Evolutionary conservation across 2,329 filamentous ascomycete species (phyloP).

Genomic region (Ophiostoma sp.): DNA sequence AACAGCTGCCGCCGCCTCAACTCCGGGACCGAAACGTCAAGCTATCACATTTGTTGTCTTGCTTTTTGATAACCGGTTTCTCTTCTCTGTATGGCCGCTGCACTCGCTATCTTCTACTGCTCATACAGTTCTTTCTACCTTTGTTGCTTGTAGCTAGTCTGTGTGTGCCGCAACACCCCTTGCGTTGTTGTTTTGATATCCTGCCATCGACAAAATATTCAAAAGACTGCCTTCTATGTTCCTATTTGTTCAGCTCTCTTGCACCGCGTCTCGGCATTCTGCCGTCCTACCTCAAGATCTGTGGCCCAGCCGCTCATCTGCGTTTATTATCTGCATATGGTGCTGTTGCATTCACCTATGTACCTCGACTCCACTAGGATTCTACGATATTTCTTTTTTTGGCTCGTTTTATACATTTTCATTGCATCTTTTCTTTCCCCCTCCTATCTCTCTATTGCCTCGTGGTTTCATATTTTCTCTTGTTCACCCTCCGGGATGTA

Average conservation of each 20-base stretch:
- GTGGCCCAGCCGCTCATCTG: conserved; percentile 15
- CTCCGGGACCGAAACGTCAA: not conserved
- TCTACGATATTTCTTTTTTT: not conserved
- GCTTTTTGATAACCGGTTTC: not conserved
- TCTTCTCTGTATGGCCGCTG: not conserved
- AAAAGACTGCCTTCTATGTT: not conserved
- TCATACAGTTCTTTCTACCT: not conserved
- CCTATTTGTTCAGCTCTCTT: not conserved
- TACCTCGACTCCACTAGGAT: not conserved
- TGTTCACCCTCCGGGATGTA: not conserved
- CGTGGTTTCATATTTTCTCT: not conserved
- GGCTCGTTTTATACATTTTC: not conserved
- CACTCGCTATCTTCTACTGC: not conserved
- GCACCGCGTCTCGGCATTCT: not conserved
- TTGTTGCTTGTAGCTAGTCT: not conserved
- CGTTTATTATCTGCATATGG: conserved; percentile 19
- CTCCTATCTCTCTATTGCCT: not conserved
- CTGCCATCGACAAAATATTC: not conserved
- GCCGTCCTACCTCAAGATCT: not conserved
- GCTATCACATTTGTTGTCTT: not conserved
- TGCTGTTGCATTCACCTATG: conserved; percentile 6
- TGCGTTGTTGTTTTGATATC: not conserved
- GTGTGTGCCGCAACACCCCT: not conserved
- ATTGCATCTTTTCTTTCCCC: not conserved
- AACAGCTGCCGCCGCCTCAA: not conserved